A percentile compares a stretch with the other conserved stretches of the same genome.
These are phyloP conservation scores for Bertia moriformis DNA, from an alignment of 2,329 filamentous ascomycete genomes.

Conservation along the genomic window DNA sequence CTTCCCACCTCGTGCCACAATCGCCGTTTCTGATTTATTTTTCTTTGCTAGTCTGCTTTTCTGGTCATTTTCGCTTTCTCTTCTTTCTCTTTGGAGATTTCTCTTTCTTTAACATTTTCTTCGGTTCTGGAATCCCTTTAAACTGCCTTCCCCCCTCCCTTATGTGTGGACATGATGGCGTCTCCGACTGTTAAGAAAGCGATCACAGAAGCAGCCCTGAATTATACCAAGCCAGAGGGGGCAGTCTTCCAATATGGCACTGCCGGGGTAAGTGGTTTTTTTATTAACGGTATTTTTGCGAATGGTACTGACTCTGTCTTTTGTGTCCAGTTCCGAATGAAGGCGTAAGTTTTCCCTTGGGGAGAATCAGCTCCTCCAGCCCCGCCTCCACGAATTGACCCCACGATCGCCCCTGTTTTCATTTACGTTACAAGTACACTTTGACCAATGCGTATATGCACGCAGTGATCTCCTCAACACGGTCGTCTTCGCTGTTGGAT, in stretches of 20 bases:
- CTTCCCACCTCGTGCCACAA: background rate
- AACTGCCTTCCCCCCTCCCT: background rate
- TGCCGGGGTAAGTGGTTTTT: background rate
- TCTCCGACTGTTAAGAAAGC: background rate
- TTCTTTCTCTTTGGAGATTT: too few relatives aligned
- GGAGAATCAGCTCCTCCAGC: too few relatives aligned
- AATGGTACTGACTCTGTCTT: background rate
- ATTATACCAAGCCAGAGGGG: background rate
- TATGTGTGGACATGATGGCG: background rate
- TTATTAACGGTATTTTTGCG: background rate
- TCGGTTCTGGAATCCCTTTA: too few relatives aligned
- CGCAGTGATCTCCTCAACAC: slow-evolving; percentile 65
- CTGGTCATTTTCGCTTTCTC: too few relatives aligned
- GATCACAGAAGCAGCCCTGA: background rate
- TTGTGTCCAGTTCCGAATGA: background rate
- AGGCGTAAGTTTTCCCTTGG: background rate
- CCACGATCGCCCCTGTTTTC: background rate
- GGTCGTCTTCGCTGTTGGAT: slow-evolving; percentile 80
- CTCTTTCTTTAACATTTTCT: too few relatives aligned
- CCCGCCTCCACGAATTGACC: background rate
- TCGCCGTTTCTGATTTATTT: background rate
- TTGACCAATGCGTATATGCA: background rate
- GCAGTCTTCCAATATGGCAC: background rate
- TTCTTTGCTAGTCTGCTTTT: too few relatives aligned
- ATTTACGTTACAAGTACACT: too few relatives aligned